Base-by-base conservation (phyloP, 257 asterid genomes). In the Solanum habrochaites region DNA sequence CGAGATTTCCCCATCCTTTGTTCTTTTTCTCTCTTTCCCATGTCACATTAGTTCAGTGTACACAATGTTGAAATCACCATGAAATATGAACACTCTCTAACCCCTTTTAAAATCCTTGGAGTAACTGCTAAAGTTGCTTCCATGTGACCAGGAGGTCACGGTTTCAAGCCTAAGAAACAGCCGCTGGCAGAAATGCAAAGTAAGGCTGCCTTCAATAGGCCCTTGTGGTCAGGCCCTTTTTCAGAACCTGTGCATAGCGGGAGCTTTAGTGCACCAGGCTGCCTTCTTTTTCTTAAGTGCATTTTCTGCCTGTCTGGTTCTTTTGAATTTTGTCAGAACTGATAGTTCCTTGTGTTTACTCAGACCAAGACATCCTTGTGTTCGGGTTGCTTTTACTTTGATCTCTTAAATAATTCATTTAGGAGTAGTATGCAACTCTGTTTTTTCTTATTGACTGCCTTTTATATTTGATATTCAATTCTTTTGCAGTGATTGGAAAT, bases 401-500 rank as follows among this genome's bases (percentile, higher is more conserved):
- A n/a, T 42, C 83, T n/a, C 13, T 23, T n/a, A 42, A 75, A 40
- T 75, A 60, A 75, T 75, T n/a, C 83, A 42, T 75, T n/a, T 75
- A 42, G 60, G 23, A 75, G 8, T 40, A 75, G 35, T 12, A n/a
- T 40, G 83, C 58, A 3, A 75, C 83, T 21, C 31, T 3, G 23
- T 52, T 21, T 75, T 42, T 75, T 75, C 37, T 75, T 42, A 42
- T 42, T n/a, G 83, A 75, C 83, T 75, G 32, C 82, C 86, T 58
- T 56, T 52, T 3, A 82, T 64, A 64, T 6, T 73, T 32, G 11
- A 52, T n/a, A 72, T 10, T 37, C 60, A 9, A 66, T n/a, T 66
- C 86, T 70, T 70, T 16, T 92, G 95, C 95, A 96, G 98, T 93
- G 91, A 90, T 96, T 86, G 87, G 87, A 25, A 91, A 92, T 87